Base-by-base conservation (phyloP, 1,139 yeast genomes). In the Scheffersomyces parashehatae region DNA sequence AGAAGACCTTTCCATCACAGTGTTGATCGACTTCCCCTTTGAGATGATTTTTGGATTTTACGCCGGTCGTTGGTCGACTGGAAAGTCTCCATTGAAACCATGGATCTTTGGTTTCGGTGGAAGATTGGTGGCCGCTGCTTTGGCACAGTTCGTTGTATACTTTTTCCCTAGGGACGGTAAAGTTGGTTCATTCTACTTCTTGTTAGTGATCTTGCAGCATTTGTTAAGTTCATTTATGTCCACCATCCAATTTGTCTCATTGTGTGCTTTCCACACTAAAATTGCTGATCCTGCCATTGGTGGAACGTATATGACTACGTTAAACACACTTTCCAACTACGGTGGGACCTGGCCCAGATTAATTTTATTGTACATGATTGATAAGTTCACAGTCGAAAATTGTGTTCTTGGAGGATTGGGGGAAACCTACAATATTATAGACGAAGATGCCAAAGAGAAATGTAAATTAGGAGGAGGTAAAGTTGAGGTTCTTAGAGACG, bases 291-390 rank as follows among this genome's bases (percentile, higher is more conserved):
- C 99, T 0, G 67, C 83, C 11, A 88, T 93, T 55, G 99, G 99
- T 13, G 99, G 99, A 1, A 95, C 99, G 0, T 93, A 93, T 64
- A 93, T 95, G 98, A 93, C 99, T 0, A 85, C 96, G 1, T 72
- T 93, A 45, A 95, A 95, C 65, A 93, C 99, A 0, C 73, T 93
- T 40, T 84, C 95, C 31, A 93, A 93, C 59, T 77, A 91, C 45
- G 99, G 99, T 30, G 99, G 99, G 4, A 95, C 95, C 26, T 95
- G 99, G 99, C 99, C 99, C 0, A 77, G 91, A 46, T 70, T 89
- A 24, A 71, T 93, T 38, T 83, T 91, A 5, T 77, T 90, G 55
- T 80, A 75, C 49, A 74, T 90, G 61, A 93, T 95, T 46, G 98
- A 91, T 64, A 77, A 75, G 53, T 79, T 90, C 50, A 88, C 97